A percentile compares a stretch with the other conserved stretches of the same genome.
phyloP scores from a whole-genome alignment of 225 moss, liverwort and hornwort species.

The Pseudisothecium myosuroides region DNA sequence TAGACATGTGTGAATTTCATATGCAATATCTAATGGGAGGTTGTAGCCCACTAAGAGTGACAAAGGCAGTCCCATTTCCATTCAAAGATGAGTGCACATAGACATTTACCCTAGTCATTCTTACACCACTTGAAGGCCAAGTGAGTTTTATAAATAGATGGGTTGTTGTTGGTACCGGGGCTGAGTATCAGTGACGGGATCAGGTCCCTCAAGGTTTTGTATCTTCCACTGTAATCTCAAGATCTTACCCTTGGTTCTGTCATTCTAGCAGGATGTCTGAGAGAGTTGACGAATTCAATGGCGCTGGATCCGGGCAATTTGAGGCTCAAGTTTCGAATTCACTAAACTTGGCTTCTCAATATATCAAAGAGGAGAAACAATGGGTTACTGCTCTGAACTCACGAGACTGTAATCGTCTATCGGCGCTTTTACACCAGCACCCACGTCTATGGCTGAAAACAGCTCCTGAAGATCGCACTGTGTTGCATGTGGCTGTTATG shows the following conservation, averaged over 20 bases:
- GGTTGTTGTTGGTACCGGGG: background rate
- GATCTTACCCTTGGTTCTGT: background rate
- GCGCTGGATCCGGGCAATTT: background rate
- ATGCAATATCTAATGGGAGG: background rate
- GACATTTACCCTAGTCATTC: background rate
- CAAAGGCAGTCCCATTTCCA: background rate
- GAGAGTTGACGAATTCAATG: background rate
- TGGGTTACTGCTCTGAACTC: background rate
- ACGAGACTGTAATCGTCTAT: background rate
- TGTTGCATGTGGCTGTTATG: constrained; percentile 18
- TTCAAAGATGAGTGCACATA: background rate
- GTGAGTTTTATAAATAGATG: too few relatives aligned
- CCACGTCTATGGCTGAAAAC: background rate
- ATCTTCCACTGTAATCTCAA: background rate
- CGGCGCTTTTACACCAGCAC: background rate
- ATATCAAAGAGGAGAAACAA: background rate
- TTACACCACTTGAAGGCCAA: background rate
- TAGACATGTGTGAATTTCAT: background rate
- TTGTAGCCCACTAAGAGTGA: background rate
- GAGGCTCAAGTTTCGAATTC: background rate
- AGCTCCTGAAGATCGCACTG: background rate
- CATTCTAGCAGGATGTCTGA: background rate
- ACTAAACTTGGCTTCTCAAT: background rate
- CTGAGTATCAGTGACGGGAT: background rate
- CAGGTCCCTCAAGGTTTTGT: background rate